Percentiles rank a stretch among this genome's conserved stretches.
Evolutionary conservation across 805 yeast genomes (phyloP).

Genomic region (Yamadazyma akitaensis): DNA sequence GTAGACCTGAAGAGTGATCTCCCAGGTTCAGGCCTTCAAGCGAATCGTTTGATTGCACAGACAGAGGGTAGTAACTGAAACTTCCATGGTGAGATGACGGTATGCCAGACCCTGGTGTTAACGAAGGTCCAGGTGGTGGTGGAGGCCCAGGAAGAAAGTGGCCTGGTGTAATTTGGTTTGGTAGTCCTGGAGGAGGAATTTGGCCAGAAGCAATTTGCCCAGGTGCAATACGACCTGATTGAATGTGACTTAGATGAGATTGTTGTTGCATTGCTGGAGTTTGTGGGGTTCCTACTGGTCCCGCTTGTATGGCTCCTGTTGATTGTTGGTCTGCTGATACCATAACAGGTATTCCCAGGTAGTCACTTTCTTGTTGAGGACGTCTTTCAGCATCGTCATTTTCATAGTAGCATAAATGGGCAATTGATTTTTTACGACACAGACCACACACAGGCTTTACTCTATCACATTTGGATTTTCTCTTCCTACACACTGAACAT

Average conservation of each 20-base stretch:
- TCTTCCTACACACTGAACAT: slow-evolving; percentile 42
- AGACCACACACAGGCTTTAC: slow-evolving; percentile 42
- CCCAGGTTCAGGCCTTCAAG: neutral
- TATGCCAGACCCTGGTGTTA: neutral
- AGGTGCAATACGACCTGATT: neutral
- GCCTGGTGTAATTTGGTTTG: neutral
- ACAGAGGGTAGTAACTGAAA: slow-evolving; percentile 1
- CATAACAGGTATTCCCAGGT: neutral
- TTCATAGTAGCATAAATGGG: slow-evolving; percentile 41
- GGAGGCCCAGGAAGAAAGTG: neutral
- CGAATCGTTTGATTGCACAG: neutral
- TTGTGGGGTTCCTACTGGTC: too few species aligned
- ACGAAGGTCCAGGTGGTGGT: neutral
- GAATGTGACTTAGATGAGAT: too few species aligned
- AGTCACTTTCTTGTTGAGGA: neutral
- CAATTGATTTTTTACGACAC: slow-evolving; percentile 40
- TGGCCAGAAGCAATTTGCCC: neutral
- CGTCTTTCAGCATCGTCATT: slow-evolving; percentile 11
- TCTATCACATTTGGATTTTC: slow-evolving; percentile 43
- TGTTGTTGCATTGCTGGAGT: too few species aligned
- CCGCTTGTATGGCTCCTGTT: neutral
- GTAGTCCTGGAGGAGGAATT: neutral
- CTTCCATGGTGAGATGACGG: neutral
- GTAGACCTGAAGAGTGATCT: neutral
- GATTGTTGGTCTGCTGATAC: neutral